A percentile compares a stretch with the other conserved stretches of the same genome.
These are phyloP conservation scores for Sphagnurus paluster DNA, from an alignment of 1,284 basidiomycete genomes.

Conservation along the genomic window DNA sequence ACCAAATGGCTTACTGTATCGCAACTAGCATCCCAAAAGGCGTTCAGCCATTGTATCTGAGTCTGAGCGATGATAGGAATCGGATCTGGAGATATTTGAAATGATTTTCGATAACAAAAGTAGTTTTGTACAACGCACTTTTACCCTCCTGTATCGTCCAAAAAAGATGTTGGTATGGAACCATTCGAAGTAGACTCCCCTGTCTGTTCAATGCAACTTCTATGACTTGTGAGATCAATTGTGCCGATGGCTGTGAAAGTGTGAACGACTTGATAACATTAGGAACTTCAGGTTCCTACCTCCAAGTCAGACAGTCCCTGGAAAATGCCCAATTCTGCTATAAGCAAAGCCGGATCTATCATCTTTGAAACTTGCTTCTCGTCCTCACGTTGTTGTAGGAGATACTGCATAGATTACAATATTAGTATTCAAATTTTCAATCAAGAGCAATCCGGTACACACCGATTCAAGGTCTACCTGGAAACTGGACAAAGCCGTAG, in stretches of 20 bases:
- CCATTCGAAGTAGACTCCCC: slow-evolving; percentile 41
- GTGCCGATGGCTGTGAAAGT: slow-evolving; percentile 10
- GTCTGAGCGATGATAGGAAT: slow-evolving; percentile 31
- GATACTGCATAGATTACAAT: slow-evolving; percentile 5
- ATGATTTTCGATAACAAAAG: background rate
- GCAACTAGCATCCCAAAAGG: slow-evolving; percentile 39
- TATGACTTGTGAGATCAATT: slow-evolving; percentile 33
- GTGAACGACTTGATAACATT: background rate
- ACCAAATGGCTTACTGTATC: slow-evolving; percentile 22
- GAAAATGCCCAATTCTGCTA: slow-evolving; percentile 22
- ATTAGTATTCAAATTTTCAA: background rate
- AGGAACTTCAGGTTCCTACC: slow-evolving; percentile 6
- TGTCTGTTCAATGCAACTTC: slow-evolving; percentile 31
- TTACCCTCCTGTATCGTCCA: slow-evolving; percentile 46
- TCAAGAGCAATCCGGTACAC: background rate
- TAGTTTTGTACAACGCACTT: slow-evolving; percentile 29
- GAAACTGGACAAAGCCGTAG: slow-evolving; percentile 11
- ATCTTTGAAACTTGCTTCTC: slow-evolving; percentile 5
- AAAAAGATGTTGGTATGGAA: slow-evolving; percentile 53
- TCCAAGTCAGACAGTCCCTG: slow-evolving; percentile 2
- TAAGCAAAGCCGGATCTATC: slow-evolving; percentile 17
- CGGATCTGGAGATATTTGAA: slow-evolving; percentile 27
- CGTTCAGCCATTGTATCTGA: slow-evolving; percentile 50
- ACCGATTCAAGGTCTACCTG: slow-evolving; percentile 20
- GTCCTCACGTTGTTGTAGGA: slow-evolving; percentile 8